A percentile compares a stretch with the other conserved stretches of the same genome.
Evolutionary conservation across 495 filamentous ascomycete genomes (phyloP).

Genomic region (Penicillium roqueforti): DNA sequence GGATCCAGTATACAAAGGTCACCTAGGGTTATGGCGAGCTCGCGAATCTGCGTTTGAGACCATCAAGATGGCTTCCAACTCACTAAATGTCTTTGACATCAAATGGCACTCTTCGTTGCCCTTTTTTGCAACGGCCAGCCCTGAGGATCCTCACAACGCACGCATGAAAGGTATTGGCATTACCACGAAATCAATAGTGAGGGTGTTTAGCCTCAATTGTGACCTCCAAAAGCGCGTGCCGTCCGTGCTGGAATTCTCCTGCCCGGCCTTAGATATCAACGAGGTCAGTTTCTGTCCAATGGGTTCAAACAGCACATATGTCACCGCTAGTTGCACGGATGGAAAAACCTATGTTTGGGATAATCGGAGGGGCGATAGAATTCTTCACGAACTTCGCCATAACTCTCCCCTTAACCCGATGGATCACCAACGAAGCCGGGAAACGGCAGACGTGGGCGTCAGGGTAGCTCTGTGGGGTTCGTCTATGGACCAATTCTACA

Average conservation of each 20-base stretch:
- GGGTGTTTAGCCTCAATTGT: constrained; percentile 36
- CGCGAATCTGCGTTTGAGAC: constrained; percentile 41
- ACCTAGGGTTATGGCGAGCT: constrained; percentile 70
- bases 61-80: constrained; percentile 45
- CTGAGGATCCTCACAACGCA: constrained; percentile 32
- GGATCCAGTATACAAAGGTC: constrained; percentile 56
- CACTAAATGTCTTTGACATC: constrained; percentile 74
- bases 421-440: constrained; percentile 50
- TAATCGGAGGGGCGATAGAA: constrained; percentile 47
- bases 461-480: constrained; percentile 77
- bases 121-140: constrained; percentile 59
- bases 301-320: constrained; percentile 44
- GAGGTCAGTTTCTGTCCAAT: constrained; percentile 58
- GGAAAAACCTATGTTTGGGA: constrained; percentile 86
- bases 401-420: constrained; percentile 62
- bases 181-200: constrained; percentile 47
- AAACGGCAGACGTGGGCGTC: constrained; percentile 74
- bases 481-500: constrained; percentile 68
- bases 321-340: constrained; percentile 83
- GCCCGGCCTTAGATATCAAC: constrained; percentile 81
- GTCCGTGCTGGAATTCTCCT: constrained; percentile 52
- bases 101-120: constrained; percentile 66
- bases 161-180: constrained; percentile 31
- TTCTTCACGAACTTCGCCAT: constrained; percentile 67
- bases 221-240: constrained; percentile 32